phyloP scores from a whole-genome alignment of 345 rosid species.

The Brassica rapa region DNA sequence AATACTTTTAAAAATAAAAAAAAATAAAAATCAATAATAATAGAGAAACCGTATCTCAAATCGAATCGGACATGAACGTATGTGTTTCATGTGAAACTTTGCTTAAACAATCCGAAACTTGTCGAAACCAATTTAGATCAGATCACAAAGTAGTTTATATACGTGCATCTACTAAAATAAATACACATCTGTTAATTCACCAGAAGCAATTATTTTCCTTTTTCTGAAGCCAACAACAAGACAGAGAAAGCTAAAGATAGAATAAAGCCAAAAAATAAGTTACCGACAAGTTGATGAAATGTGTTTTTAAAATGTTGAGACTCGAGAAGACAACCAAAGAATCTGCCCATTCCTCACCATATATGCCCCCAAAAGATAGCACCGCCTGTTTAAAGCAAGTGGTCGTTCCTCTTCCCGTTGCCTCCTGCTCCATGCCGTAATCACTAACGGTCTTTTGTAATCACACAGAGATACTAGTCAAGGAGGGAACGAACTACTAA shows the following conservation, averaged over 20 bases:
- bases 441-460: conserved; percentile 38
- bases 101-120: conserved; percentile 33
- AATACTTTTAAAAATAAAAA: not conserved
- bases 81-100: conserved; percentile 38
- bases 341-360: conserved; percentile 28
- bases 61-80: conserved; percentile 44
- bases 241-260: conserved; percentile 26
- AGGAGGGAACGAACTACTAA: conserved; percentile 21
- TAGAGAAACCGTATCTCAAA: conserved; percentile 34
- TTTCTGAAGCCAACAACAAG: conserved; percentile 3
- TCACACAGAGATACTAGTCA: not conserved
- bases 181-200: conserved; percentile 30
- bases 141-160: conserved; percentile 31
- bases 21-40: not conserved
- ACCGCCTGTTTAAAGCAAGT: conserved; percentile 44
- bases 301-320: conserved; percentile 33
- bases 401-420: conserved; percentile 29
- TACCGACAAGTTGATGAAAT: conserved; percentile 51
- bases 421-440: conserved; percentile 40
- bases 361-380: conserved; percentile 20
- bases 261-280: conserved; percentile 35
- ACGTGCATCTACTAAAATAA: conserved; percentile 32
- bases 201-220: not conserved
- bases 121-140: conserved; percentile 32
- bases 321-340: conserved; percentile 35